Conservation (phyloP, 2,329 filamentous ascomycete species). For the Onygenales sp. region DNA sequence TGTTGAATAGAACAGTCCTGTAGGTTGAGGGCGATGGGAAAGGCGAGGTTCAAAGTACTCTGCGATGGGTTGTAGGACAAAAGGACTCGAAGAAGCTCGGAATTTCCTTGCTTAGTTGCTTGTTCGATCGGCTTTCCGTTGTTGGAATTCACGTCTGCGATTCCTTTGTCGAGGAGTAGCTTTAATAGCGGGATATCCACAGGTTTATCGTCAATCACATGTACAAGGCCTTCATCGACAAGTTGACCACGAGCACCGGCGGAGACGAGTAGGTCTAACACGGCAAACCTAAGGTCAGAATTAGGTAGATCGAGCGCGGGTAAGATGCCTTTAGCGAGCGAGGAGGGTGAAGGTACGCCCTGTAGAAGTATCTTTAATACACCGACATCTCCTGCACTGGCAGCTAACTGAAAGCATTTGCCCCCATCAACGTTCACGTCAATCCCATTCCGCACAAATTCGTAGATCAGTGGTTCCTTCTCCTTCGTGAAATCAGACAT, state of each 20-base stretch:
- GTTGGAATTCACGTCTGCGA: slow-evolving; percentile 10
- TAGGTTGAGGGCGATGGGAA: slow-evolving; percentile 7
- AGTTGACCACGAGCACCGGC: slow-evolving; percentile 10
- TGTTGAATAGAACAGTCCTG: slow-evolving; percentile 6
- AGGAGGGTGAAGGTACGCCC: slow-evolving; percentile 7
- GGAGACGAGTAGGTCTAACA: slow-evolving; percentile 11
- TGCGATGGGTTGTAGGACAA: slow-evolving; percentile 9
- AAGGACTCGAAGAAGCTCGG: slow-evolving; percentile 8
- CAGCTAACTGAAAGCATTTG: slow-evolving; percentile 10
- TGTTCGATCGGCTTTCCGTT: slow-evolving; percentile 8
- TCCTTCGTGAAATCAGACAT: slow-evolving; percentile 3
- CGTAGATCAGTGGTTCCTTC: slow-evolving; percentile 8
- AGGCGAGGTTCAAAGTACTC: slow-evolving; percentile 5
- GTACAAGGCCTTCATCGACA: slow-evolving; percentile 9
- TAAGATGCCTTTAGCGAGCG: slow-evolving; percentile 10
- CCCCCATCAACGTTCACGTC: slow-evolving; percentile 10
- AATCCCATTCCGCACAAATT: slow-evolving; percentile 11
- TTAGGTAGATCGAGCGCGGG: slow-evolving; percentile 7
- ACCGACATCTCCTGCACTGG: slow-evolving; percentile 9
- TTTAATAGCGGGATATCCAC: slow-evolving; percentile 10
- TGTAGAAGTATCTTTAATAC: slow-evolving; percentile 10
- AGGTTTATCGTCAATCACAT: slow-evolving; percentile 8
- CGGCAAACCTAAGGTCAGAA: slow-evolving; percentile 8
- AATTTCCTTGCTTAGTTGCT: slow-evolving; percentile 7
- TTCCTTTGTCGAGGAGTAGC: slow-evolving; percentile 11